Evolutionary conservation across 495 filamentous ascomycete genomes (phyloP).

Genomic region (Podospora pseudocomata): DNA sequence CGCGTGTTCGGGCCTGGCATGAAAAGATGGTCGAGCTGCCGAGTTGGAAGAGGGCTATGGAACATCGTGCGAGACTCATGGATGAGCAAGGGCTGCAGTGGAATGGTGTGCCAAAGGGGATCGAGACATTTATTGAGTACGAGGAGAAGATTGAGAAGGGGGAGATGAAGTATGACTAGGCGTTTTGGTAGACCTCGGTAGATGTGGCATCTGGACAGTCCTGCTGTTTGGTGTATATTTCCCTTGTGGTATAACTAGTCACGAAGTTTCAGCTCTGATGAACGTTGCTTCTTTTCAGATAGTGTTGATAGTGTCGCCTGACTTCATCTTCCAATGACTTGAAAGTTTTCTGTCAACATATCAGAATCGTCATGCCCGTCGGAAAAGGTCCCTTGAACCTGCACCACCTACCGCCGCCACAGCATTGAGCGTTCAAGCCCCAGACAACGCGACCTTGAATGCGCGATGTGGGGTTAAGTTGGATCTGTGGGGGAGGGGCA

Average conservation of each 20-base stretch:
- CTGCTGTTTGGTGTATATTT: too few relatives aligned
- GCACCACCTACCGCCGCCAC: too few relatives aligned
- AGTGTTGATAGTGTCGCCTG: too few relatives aligned
- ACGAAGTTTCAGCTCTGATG: too few relatives aligned
- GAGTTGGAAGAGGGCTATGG: conserved; percentile 15
- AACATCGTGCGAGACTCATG: conserved; percentile 22
- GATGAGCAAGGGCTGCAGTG: conserved; percentile 28
- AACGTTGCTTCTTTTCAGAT: too few relatives aligned
- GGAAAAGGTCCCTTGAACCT: too few relatives aligned
- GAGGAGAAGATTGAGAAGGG: conserved; percentile 22
- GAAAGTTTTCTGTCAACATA: too few relatives aligned
- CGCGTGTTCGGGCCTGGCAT: conserved; percentile 13
- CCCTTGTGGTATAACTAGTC: too few relatives aligned
- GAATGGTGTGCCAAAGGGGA: conserved; percentile 27
- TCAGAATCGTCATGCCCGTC: too few relatives aligned
- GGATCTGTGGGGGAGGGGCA: conserved; percentile 1
- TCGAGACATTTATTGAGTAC: conserved; percentile 22
- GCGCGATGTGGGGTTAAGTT: neutral
- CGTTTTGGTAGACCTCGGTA: too few relatives aligned
- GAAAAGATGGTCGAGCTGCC: conserved; percentile 14
- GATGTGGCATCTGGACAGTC: too few relatives aligned
- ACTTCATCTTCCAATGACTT: too few relatives aligned
- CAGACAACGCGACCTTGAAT: neutral
- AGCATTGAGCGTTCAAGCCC: neutral
- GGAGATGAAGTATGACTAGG: conserved; percentile 2